Evolutionary conservation across 768 basidiomycete species (phyloP).

Genomic region (Auricularia sp.): DNA sequence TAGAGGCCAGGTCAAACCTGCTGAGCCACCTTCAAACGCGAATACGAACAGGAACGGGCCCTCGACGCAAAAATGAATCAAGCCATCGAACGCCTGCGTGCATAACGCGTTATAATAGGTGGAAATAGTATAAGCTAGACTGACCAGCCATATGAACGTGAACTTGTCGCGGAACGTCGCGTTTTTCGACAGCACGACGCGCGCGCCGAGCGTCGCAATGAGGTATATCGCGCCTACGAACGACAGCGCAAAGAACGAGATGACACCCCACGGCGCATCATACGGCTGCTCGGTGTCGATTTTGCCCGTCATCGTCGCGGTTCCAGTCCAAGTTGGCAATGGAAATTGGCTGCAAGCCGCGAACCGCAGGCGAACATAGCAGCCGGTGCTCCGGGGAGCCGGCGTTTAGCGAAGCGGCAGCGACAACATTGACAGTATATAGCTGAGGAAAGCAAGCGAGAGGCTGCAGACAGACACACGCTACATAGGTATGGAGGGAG

Average conservation of each 20-base stretch:
- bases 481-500: not conserved
- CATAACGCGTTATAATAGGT: too few relatives aligned
- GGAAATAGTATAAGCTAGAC: too few relatives aligned
- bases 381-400: too few relatives aligned
- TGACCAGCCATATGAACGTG: not conserved
- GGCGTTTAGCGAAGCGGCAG: too few relatives aligned
- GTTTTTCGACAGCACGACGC: not conserved
- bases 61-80: slow-evolving; percentile 71
- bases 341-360: too few relatives aligned
- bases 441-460: too few relatives aligned
- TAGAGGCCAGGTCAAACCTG: not conserved
- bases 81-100: slow-evolving; percentile 51
- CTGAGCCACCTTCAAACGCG: not conserved
- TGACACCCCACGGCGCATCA: not conserved
- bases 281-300: not conserved
- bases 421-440: too few relatives aligned
- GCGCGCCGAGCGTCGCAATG: not conserved
- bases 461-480: not conserved
- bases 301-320: too few relatives aligned
- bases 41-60: slow-evolving; percentile 50
- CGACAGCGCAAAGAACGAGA: not conserved
- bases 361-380: too few relatives aligned
- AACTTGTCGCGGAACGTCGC: not conserved
- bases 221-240: not conserved
- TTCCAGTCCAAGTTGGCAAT: too few relatives aligned